Evolutionary conservation across 441 rosid species (phyloP).

Genomic region (Cnidoscolus chayamansa): DNA sequence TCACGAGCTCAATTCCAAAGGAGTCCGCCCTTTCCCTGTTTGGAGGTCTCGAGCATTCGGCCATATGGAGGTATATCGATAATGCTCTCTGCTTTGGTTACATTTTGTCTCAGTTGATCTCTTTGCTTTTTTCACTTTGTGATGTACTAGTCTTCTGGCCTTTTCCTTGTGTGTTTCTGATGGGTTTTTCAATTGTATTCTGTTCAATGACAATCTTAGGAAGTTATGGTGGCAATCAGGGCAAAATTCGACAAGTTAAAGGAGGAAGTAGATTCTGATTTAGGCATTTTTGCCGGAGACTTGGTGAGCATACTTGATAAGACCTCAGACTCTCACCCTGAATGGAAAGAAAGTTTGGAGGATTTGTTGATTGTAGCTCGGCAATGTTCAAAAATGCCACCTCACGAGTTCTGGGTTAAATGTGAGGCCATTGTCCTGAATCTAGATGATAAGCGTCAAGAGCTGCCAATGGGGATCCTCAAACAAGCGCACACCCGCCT

Average conservation of each 20-base stretch:
- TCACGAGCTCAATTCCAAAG: conserved; percentile 97
- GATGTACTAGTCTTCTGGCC: not conserved
- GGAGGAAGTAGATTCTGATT: conserved; percentile 90
- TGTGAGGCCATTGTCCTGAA: conserved; percentile 89
- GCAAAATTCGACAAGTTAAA: conserved; percentile 81
- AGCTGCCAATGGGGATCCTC: conserved; percentile 82
- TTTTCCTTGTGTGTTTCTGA: too few species aligned
- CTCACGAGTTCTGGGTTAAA: conserved; percentile 79
- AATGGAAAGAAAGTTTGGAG: conserved; percentile 74
- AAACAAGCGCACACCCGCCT: conserved; percentile 94
- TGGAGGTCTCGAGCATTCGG: conserved; percentile 88
- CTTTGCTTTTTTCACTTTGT: not conserved
- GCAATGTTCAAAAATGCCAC: conserved; percentile 77
- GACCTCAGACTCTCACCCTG: conserved; percentile 56
- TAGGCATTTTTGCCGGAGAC: conserved; percentile 89
- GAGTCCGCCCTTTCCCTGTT: conserved; percentile 87
- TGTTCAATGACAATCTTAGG: conserved; percentile 38
- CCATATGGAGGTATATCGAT: conserved; percentile 75
- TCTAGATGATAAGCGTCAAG: conserved; percentile 90
- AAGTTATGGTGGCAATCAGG: conserved; percentile 75
- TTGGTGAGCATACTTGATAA: conserved; percentile 80
- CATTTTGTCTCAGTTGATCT: conserved; percentile 12
- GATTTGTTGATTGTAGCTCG: conserved; percentile 80
- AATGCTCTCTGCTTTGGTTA: conserved; percentile 3
- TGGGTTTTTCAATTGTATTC: not conserved